Evolutionary conservation across 805 yeast species (phyloP), one percentile per base, ranked within the genome.

Genomic region (Cyberlindnera petersonii): DNA sequence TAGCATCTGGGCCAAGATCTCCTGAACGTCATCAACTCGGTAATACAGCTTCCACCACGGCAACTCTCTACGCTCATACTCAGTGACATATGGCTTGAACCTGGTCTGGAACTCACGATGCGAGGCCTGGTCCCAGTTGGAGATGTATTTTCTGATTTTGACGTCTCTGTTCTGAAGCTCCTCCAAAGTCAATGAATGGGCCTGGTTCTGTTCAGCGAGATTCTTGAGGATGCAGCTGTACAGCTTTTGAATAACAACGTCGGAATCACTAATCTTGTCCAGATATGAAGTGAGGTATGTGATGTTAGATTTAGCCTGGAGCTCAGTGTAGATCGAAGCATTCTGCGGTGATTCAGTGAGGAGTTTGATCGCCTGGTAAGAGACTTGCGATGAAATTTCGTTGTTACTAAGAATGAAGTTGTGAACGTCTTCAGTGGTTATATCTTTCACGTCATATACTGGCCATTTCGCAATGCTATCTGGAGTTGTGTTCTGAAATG

Each of bases 21-120:
- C 46, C 30, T 55, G 55, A 15, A 61, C 43, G 30, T 53, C 59
- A 41, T 61, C 65, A 17, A 57, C 56, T 28, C 56, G 52, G 9
- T 54, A 45, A 46, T 61, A 61, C 13, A 63, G 35, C 46, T 52
- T 60, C 60, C 59, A 56, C 50, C 64, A 49, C 4, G 61, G 47
- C 9, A 62, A 42, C 15, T 61, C 56, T 7, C 43, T 47, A 13
- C 42, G 43, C 15, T 55, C 58, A 31, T 46, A 62, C 3, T 45
- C 26, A 5, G 48, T 39, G 13, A 62, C 48, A 21, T 46, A 47
- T 7, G 63, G 62, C 35, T 53, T 48, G 26, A 61, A 56, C 2
- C 38, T 35, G 8, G 42, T 36, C 41, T 62, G 66, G 35, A 61
- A 47, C 33, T 60, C 60, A 6, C 24, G 31, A 40, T 63, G 66